These are phyloP conservation scores for Remersonia thermophila DNA, from an alignment of 2,329 filamentous ascomycete species.

Conservation along the genomic window DNA sequence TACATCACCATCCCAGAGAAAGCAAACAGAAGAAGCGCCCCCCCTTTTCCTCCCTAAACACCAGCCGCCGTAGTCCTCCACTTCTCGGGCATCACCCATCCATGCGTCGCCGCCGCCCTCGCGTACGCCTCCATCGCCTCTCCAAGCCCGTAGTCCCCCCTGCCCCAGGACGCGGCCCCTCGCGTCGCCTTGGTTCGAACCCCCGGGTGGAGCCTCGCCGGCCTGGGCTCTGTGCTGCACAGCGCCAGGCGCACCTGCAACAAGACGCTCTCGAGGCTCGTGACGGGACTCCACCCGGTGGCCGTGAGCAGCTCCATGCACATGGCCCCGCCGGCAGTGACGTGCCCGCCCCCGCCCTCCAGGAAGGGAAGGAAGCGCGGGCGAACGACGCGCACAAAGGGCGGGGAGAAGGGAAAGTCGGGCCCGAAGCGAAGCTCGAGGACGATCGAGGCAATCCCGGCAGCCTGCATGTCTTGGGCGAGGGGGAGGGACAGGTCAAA, in stretches of 20 bases:
- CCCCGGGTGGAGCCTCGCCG: conserved; percentile 55
- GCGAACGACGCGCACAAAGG: conserved; percentile 71
- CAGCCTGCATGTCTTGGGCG: conserved; percentile 58
- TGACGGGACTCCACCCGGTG: conserved; percentile 65
- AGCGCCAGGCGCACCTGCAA: conserved; percentile 72
- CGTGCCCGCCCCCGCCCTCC: conserved; percentile 69
- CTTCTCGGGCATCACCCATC: conserved; percentile 59
- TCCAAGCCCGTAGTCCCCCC: conserved; percentile 46
- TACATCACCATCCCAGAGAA: background rate
- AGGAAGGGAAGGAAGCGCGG: conserved; percentile 65
- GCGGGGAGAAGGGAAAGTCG: conserved; percentile 65
- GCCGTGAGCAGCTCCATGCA: conserved; percentile 76
- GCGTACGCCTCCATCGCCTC: conserved; percentile 66
- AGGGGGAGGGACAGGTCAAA: conserved; percentile 60
- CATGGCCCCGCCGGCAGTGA: conserved; percentile 73
- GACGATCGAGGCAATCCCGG: conserved; percentile 53
- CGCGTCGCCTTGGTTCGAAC: no score
- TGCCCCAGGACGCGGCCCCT: background rate
- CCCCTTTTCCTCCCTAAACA: background rate
- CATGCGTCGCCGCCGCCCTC: conserved; percentile 55
- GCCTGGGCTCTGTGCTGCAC: conserved; percentile 51
- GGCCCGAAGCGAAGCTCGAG: conserved; percentile 71
- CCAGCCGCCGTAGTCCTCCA: conserved; percentile 35
- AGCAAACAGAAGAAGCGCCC: no score
- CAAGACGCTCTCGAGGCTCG: conserved; percentile 65